Evolutionary conservation across 768 basidiomycete species (phyloP).

Genomic region (Collybia sordida): DNA sequence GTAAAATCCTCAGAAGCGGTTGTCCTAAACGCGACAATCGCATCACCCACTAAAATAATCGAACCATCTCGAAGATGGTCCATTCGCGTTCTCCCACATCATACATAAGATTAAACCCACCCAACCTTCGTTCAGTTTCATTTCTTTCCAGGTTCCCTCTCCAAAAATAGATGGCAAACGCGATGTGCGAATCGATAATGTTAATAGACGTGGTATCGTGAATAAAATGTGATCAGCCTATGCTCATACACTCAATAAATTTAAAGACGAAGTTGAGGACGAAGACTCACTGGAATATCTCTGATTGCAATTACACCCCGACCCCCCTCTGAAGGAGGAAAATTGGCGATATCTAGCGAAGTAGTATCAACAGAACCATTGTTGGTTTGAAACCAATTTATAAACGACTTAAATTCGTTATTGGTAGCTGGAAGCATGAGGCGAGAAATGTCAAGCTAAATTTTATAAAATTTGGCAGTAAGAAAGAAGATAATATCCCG

Average conservation of each 20-base stretch:
- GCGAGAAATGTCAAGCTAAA: no score
- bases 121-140: conserved; percentile 74
- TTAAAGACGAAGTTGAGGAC: not conserved
- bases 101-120: conserved; percentile 85
- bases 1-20: conserved; percentile 1
- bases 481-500: no score
- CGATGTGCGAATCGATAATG: conserved; percentile 80
- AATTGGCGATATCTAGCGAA: conserved; percentile 42
- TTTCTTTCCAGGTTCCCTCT: conserved; percentile 58
- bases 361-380: conserved; percentile 49
- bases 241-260: not conserved
- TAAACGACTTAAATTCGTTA: conserved; percentile 3
- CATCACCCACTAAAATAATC: conserved; percentile 63
- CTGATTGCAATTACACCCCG: conserved; percentile 73
- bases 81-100: conserved; percentile 89
- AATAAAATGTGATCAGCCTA: conserved; percentile 80
- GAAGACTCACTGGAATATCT: conserved; percentile 62
- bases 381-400: conserved; percentile 56
- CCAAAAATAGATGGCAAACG: conserved; percentile 61
- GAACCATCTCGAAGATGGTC: conserved; percentile 62
- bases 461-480: no score
- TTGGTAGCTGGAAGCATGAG: not conserved
- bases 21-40: not conserved
- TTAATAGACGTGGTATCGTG: conserved; percentile 72
- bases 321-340: conserved; percentile 57